These are phyloP conservation scores for Talaromyces borbonicus DNA, from an alignment of 495 filamentous ascomycete genomes.

Conservation along the genomic window DNA sequence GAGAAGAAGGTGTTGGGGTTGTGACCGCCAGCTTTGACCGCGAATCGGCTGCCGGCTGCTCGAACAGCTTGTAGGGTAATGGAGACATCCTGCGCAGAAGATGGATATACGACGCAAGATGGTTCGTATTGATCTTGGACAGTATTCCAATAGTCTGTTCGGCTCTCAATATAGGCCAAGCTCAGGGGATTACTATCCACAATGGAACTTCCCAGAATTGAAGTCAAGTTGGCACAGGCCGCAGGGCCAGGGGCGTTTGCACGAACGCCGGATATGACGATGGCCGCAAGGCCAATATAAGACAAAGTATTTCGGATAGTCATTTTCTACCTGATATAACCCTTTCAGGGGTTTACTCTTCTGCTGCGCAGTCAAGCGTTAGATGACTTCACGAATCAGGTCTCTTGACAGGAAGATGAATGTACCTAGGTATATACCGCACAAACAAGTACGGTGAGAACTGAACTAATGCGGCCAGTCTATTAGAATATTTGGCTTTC, in stretches of 20 bases:
- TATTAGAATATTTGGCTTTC: not conserved
- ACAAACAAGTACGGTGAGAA: not conserved
- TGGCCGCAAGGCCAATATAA: not conserved
- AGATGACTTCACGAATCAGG: not conserved
- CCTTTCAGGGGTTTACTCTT: not conserved
- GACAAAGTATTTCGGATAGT: not conserved
- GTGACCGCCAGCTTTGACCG: slow-evolving; percentile 38
- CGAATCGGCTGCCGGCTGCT: slow-evolving; percentile 26
- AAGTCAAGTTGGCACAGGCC: not conserved
- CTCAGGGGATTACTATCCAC: slow-evolving; percentile 12
- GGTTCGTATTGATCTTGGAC: slow-evolving; percentile 24
- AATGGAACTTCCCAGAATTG: not conserved
- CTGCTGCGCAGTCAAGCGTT: not conserved
- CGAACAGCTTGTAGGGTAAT: slow-evolving; percentile 16
- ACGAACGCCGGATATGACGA: not conserved
- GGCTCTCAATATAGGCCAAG: slow-evolving; percentile 12
- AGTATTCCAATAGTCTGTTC: slow-evolving; percentile 36
- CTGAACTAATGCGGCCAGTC: not conserved
- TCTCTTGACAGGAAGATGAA: not conserved
- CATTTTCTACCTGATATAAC: not conserved
- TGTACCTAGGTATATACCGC: not conserved
- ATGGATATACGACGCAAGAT: slow-evolving; percentile 23
- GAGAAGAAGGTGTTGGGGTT: slow-evolving; percentile 30
- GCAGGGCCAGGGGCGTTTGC: not conserved
- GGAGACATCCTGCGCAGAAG: slow-evolving; percentile 18